Evolutionary conservation across 2,329 filamentous ascomycete species (phyloP), one percentile per base, ranked within the genome.

Genomic region (Aciculosporium take): DNA sequence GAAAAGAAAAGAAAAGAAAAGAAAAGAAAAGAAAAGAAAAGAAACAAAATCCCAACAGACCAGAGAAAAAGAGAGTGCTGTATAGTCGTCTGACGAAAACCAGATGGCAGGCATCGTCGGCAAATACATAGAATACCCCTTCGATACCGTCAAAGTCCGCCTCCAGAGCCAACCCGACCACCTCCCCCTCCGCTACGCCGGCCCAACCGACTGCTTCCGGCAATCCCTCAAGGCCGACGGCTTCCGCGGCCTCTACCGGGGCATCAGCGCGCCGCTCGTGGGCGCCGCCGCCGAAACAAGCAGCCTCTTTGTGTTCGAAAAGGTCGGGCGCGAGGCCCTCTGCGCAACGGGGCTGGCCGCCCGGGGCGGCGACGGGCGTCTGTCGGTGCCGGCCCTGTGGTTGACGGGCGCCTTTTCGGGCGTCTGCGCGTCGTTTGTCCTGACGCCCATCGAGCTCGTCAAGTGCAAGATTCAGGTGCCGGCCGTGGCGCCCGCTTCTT

Each of bases 401-500:
- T 65, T 78, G 39, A 93, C 86, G 15, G 91, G 91, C 36, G 89
- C 84, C 37, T 81, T 85, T 44, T 82, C 88, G 1, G 91, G 91
- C 27, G 82, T 84, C 30, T 83, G 94, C 54, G 94, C 91, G 0
- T 94, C 86, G 0, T 71, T 95, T 37, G 77, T 94, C 25, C 75
- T 98, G 46, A 98, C 91, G 0, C 91, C 91, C 0, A 86, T 98
- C 50, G 91, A 98, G 64, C 75, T 98, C 40, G 84, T 98, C 57
- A 98, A 98, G 65, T 98, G 91, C 73, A 93, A 91, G 63, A 94
- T 98, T 65, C 91, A 98, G 60, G 88, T 89, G 1, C 85, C 72
- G 8, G 55, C 53, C 18, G 58, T 56, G 18, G 55, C 54, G 2
- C 59, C 59, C 3, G 31, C 31, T 13, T 10, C 33, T 7, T 67